Evolutionary conservation across 164 flowering plant species (phyloP).

Genomic region (Tetrastigma voinierianum): DNA sequence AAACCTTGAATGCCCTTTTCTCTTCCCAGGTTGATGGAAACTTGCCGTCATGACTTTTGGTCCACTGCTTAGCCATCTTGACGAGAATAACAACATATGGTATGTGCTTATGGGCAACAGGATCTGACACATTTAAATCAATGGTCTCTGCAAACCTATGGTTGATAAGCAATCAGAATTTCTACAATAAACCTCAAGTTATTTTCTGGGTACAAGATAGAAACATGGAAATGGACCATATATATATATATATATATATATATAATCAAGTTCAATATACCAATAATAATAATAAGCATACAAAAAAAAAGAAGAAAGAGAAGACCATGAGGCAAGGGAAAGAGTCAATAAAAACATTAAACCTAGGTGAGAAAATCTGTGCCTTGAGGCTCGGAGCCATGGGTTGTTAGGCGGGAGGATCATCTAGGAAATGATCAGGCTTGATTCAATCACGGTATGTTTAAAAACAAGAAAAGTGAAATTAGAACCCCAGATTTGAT

Average conservation of each 20-base stretch:
- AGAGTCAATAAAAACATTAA: conserved; percentile 2
- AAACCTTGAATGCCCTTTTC: conserved; percentile 90
- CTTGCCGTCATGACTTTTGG: conserved; percentile 55
- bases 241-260: too few relatives aligned
- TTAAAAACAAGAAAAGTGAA: conserved; percentile 20
- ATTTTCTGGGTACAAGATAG: background rate
- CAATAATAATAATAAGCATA: too few relatives aligned
- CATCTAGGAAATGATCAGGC: conserved; percentile 97
- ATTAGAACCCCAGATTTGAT: background rate
- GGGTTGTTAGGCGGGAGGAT: conserved; percentile 92
- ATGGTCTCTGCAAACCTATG: conserved; percentile 80
- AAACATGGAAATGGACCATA: background rate
- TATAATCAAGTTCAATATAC: too few relatives aligned
- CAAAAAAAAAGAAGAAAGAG: too few relatives aligned
- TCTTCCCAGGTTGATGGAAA: conserved; percentile 91
- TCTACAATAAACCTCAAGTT: background rate
- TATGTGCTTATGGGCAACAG: conserved; percentile 88
- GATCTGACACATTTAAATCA: conserved; percentile 73
- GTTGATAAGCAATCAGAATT: conserved; percentile 5
- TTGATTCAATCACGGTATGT: conserved; percentile 88
- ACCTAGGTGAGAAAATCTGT: conserved; percentile 14
- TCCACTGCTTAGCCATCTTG: conserved; percentile 92
- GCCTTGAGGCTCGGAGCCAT: conserved; percentile 94
- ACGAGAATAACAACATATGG: conserved; percentile 95
- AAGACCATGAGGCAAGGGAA: background rate